These are phyloP conservation scores for Phaffia rhodozyma DNA, from an alignment of 1,284 basidiomycete species.

Conservation along the genomic window DNA sequence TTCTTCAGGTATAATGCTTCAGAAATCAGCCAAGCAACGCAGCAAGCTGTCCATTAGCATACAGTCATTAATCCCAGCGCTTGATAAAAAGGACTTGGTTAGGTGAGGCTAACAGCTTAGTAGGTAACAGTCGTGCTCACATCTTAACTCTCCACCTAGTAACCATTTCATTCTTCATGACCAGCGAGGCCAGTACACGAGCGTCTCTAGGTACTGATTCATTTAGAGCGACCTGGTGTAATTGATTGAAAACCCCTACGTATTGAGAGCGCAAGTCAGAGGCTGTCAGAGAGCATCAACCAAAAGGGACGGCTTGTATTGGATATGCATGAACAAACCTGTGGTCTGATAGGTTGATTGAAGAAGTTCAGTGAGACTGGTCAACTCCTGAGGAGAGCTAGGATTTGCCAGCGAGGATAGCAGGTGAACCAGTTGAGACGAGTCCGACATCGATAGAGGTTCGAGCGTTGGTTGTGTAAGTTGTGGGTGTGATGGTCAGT, in stretches of 20 bases:
- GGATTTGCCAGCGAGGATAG: conserved; percentile 5
- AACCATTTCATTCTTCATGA: neutral
- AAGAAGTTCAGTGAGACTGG: neutral
- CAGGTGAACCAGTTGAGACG: neutral
- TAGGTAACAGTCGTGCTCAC: neutral
- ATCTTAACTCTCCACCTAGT: neutral
- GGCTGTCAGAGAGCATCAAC: neutral
- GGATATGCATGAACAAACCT: conserved; percentile 5
- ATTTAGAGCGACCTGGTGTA: conserved; percentile 6
- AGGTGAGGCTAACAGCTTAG: too few species aligned
- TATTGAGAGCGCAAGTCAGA: neutral
- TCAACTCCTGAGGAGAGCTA: neutral
- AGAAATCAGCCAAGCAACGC: too few species aligned
- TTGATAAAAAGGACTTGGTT: neutral
- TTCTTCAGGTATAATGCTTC: neutral
- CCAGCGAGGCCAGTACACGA: neutral
- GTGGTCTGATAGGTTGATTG: conserved; percentile 1
- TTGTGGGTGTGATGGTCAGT: neutral
- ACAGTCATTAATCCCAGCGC: neutral
- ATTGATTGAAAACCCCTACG: conserved; percentile 2
- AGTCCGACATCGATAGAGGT: neutral
- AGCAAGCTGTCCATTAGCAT: neutral
- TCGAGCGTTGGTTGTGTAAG: too few species aligned
- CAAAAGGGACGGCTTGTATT: neutral
- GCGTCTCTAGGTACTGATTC: neutral